These are phyloP conservation scores for Ganoderma resinaceum DNA, from an alignment of 1,284 basidiomycete species.

Conservation along the genomic window DNA sequence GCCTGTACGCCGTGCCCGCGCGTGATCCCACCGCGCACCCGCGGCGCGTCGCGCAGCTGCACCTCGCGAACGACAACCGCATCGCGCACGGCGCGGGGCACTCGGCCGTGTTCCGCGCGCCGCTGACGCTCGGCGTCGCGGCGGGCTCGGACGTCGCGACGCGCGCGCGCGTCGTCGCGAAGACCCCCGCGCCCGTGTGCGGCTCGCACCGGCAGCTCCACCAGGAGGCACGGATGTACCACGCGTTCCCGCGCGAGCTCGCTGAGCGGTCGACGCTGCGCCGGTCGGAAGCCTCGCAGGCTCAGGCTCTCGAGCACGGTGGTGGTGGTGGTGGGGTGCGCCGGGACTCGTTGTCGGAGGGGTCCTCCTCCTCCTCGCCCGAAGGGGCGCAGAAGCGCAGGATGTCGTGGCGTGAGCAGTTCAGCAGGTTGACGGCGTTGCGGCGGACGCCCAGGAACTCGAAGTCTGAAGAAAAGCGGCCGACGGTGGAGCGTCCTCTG, in stretches of 20 bases:
- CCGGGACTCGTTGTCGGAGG: too few species aligned
- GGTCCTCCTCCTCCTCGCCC: too few species aligned
- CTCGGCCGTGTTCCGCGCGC: constrained; percentile 41
- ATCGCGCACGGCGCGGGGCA: constrained; percentile 42
- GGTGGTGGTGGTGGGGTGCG: too few species aligned
- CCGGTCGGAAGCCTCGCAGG: not conserved
- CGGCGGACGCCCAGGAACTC: not conserved
- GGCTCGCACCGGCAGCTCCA: constrained; percentile 36
- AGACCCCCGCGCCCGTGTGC: constrained; percentile 31
- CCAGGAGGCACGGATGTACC: constrained; percentile 52
- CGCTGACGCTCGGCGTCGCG: constrained; percentile 38
- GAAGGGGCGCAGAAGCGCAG: not conserved
- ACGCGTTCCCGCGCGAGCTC: constrained; percentile 50
- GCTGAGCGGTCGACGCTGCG: constrained; percentile 45
- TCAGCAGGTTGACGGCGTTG: not conserved
- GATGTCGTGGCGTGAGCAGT: constrained; percentile 3
- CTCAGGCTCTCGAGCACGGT: too few species aligned
- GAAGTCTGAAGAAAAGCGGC: not conserved
- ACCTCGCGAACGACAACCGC: constrained; percentile 37
- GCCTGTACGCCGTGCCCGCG: constrained; percentile 6
- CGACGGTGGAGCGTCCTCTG: too few species aligned
- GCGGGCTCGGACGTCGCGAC: constrained; percentile 34
- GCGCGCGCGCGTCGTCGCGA: constrained; percentile 42
- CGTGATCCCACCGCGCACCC: constrained; percentile 4
- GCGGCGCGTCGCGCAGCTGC: constrained; percentile 29